Evolutionary conservation across 306 rosid species (phyloP), one percentile per base, ranked within the genome.

Genomic region (Mimosa pudica): DNA sequence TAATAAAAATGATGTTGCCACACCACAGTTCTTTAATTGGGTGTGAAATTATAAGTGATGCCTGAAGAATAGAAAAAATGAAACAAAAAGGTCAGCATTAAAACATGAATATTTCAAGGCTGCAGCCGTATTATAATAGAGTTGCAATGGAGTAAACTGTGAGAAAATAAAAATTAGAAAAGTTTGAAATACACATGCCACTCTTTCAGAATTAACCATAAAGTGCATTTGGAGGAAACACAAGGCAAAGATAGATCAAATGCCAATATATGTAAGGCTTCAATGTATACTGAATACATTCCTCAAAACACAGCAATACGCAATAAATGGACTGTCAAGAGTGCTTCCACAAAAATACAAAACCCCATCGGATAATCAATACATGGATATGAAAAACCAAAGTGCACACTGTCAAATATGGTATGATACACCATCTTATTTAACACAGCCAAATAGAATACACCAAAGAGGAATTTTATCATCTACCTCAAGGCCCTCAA

Each of bases 401-500:
- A n/a, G 51, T 41, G 42, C 52, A 8, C 46, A 49, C 17, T 14
- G 42, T 67, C 51, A 18, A 45, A 71, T 13, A 54, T 9, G 80
- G 73, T 30, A 67, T 41, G 47, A 57, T 41, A 84, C 51, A 66
- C 30, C 41, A 71, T 84, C 64, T 44, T 44, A 47, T 18, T 55
- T 13, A 36, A 77, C 14, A 77, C 61, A 73, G 58, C 58, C 17
- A 54, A 14, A 72, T 8, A 33, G 12, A 54, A 35, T 51, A n/a
- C 48, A 14, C 17, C 24, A 7, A 45, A 70, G 73, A 66, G 61
- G 55, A 78, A 47, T 68, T 71, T 78, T 36, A 62, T 44, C 30
- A 18, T 79, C 60, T 75, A 94, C 98, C 97, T 94, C 97, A 70
- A 94, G 88, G 70, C 98, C 97, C 79, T 94, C 98, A 72, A 90